Evolutionary conservation across 352 stramenopile genomes (phyloP).

Genomic region (Globisporangium polare): DNA sequence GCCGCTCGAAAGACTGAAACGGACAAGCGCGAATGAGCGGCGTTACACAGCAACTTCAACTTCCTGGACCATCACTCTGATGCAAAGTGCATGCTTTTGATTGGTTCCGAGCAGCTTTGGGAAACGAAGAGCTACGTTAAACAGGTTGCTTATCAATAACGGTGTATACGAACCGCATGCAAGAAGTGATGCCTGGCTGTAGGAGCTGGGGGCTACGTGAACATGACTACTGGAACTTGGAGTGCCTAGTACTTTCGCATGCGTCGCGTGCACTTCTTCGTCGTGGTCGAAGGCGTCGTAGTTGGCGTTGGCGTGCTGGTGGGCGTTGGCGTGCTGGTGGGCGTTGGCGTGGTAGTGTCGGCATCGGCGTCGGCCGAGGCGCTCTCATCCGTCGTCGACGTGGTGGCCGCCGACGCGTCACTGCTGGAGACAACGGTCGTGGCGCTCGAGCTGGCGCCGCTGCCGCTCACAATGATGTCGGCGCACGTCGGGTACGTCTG

Average conservation of each 20-base stretch:
- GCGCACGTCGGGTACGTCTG: conserved; percentile 61
- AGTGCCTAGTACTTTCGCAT: background rate
- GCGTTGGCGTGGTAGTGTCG: background rate
- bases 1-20: background rate
- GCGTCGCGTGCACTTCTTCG: conserved; percentile 10
- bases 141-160: background rate
- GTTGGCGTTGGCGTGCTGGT: background rate
- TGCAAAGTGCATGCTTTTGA: background rate
- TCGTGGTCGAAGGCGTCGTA: background rate
- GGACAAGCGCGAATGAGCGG: background rate
- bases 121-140: conserved; percentile 5
- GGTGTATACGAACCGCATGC: background rate
- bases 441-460: background rate
- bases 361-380: background rate
- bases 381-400: background rate
- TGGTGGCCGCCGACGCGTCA: conserved; percentile 1
- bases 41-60: conserved; percentile 4
- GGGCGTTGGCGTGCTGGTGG: background rate
- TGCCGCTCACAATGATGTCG: conserved; percentile 7
- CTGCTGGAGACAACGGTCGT: conserved; percentile 19
- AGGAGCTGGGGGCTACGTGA: no score
- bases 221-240: background rate
- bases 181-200: no score
- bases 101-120: background rate
- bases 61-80: background rate